A percentile compares a stretch with the other conserved stretches of the same genome.
Evolutionary conservation across 768 basidiomycete genomes (phyloP).

Genomic region (Agrocybe chaxingu): DNA sequence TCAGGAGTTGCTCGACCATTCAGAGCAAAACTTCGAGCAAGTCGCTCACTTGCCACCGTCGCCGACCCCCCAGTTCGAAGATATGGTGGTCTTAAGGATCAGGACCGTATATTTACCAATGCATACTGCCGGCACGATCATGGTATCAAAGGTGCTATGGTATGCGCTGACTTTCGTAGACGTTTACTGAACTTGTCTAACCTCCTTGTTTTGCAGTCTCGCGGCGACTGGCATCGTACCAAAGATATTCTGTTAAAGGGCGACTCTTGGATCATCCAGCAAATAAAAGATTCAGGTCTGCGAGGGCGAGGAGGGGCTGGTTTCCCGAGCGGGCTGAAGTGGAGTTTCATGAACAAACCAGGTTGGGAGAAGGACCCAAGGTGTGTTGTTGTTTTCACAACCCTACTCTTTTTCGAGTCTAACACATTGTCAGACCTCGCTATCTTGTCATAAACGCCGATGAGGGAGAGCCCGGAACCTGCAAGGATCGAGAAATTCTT

Average conservation of each 20-base stretch:
- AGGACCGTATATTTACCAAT: constrained; percentile 93
- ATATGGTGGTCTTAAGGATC: constrained; percentile 94
- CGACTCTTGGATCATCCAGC: constrained; percentile 95
- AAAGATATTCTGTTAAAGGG: constrained; percentile 96
- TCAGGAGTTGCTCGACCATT: constrained; percentile 26
- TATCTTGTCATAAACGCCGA: constrained; percentile 98
- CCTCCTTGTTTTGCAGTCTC: constrained; percentile 47
- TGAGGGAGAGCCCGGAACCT: constrained; percentile 97
- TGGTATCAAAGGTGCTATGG: constrained; percentile 89
- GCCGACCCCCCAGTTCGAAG: constrained; percentile 83
- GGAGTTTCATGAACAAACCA: constrained; percentile 99
- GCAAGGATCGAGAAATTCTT: constrained; percentile 98
- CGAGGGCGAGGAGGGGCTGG: constrained; percentile 96
- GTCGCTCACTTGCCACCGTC: constrained; percentile 65
- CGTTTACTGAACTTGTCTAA: no score
- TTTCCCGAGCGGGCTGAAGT: constrained; percentile 95
- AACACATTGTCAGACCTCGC: constrained; percentile 59
- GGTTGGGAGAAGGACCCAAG: constrained; percentile 93
- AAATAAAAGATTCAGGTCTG: constrained; percentile 93
- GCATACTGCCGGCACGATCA: constrained; percentile 86
- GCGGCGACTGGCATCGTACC: constrained; percentile 98
- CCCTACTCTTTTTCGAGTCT: constrained; percentile 2
- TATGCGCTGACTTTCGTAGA: no score
- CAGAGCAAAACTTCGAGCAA: constrained; percentile 32
- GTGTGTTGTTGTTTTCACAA: constrained; percentile 33